These are phyloP conservation scores for Microthlaspi erraticum DNA, from an alignment of 345 rosid species.

Conservation along the genomic window DNA sequence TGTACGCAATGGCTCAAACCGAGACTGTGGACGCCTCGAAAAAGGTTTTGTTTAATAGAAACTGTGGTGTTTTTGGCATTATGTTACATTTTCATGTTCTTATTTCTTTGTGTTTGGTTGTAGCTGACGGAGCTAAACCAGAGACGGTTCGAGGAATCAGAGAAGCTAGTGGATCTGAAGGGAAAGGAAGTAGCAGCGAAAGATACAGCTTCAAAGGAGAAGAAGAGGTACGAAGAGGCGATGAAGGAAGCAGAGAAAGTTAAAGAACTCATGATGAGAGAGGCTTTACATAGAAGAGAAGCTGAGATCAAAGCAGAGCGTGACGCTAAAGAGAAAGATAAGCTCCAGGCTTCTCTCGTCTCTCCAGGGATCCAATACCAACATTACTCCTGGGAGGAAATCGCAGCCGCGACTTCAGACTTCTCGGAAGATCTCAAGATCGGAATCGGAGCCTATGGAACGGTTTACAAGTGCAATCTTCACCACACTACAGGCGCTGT, in stretches of 20 bases:
- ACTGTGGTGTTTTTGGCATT: background rate
- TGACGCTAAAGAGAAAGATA: constrained; percentile 71
- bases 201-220: constrained; percentile 66
- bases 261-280: constrained; percentile 57
- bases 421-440: constrained; percentile 47
- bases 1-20: constrained; percentile 77
- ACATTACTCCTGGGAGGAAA: constrained; percentile 46
- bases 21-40: constrained; percentile 80
- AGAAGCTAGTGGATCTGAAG: constrained; percentile 60
- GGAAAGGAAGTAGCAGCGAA: constrained; percentile 56
- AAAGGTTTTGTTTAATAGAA: constrained; percentile 56
- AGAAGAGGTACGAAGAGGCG: constrained; percentile 61
- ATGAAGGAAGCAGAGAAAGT: constrained; percentile 58
- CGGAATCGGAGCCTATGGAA: constrained; percentile 48
- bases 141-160: constrained; percentile 55
- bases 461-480: constrained; percentile 44
- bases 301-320: constrained; percentile 65
- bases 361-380: constrained; percentile 39
- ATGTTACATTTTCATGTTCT: background rate
- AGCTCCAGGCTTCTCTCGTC: constrained; percentile 51
- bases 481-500: constrained; percentile 47
- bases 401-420: constrained; percentile 38
- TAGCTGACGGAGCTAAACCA: constrained; percentile 63
- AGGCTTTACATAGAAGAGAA: constrained; percentile 61
- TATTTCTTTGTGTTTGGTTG: constrained; percentile 10